Conservation (phyloP, 1,284 basidiomycete species). For the Sporisorium iseilematis-ciliati region DNA sequence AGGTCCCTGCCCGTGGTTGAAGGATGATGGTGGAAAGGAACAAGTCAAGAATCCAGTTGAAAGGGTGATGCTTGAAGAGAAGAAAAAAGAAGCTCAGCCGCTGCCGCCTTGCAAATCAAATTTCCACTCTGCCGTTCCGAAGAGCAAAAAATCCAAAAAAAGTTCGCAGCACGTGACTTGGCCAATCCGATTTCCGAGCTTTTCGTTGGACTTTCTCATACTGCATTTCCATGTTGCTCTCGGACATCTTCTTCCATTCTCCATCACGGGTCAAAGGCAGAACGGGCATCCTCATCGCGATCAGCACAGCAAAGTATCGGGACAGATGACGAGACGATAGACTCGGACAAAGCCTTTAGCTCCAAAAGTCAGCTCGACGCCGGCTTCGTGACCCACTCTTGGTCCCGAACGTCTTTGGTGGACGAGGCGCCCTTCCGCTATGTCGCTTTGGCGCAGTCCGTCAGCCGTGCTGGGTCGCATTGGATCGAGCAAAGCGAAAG, state of each 20-base stretch:
- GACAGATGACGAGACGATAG: background rate
- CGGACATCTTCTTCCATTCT: background rate
- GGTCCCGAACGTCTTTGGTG: background rate
- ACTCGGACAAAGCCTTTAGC: background rate
- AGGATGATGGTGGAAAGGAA: background rate
- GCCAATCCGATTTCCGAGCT: constrained; percentile 20
- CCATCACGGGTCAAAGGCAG: background rate
- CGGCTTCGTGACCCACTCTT: background rate
- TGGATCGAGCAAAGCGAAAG: background rate
- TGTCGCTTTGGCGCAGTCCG: constrained; percentile 20
- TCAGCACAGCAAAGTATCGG: background rate
- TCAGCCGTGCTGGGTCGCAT: constrained; percentile 11
- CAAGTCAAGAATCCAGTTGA: too few relatives aligned
- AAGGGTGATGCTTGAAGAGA: background rate
- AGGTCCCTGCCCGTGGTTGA: background rate
- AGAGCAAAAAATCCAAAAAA: background rate
- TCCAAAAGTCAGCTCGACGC: background rate
- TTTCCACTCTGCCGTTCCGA: background rate
- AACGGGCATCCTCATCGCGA: background rate
- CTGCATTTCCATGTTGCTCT: background rate
- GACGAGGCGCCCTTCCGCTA: constrained; percentile 1
- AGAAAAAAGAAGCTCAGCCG: constrained; percentile 11
- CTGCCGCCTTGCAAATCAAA: background rate
- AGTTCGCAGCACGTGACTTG: constrained; percentile 25
- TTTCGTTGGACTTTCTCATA: background rate